A percentile compares a stretch with the other conserved stretches of the same genome.
These are phyloP conservation scores for Trypanosoma avium DNA, from an alignment of 208 protist genomes.

Conservation along the genomic window DNA sequence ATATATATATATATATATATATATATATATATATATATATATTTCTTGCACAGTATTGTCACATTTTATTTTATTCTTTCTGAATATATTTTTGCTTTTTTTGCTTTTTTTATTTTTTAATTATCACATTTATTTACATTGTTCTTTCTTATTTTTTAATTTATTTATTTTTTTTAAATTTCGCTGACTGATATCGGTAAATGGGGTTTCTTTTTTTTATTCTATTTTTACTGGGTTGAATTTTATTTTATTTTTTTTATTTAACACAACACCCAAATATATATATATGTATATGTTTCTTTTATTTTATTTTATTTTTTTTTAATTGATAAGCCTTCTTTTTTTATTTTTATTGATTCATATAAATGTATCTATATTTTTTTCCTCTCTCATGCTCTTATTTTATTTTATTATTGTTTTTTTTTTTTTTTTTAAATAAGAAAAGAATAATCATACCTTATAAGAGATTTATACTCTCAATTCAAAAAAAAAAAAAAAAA, in stretches of 20 bases:
- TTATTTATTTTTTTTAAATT: too few species aligned
- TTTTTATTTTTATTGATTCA: too few species aligned
- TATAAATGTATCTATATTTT: too few species aligned
- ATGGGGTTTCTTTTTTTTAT: too few species aligned
- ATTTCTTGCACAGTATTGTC: background rate
- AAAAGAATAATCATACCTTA: background rate
- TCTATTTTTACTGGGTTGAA: too few species aligned
- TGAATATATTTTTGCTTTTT: conserved; percentile 21
- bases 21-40: conserved; percentile 24
- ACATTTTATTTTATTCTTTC: conserved; percentile 14
- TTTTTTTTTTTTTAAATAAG: background rate
- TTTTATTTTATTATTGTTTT: background rate
- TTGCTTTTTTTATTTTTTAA: conserved; percentile 7
- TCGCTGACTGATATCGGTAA: too few species aligned
- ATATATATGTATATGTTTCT: too few species aligned
- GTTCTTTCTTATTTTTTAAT: conserved; percentile 9
- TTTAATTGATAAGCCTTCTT: background rate
- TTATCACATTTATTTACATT: background rate
- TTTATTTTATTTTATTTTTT: conserved; percentile 1
- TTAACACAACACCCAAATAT: too few species aligned
- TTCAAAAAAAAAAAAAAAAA: background rate
- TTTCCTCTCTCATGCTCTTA: background rate
- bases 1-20: conserved; percentile 1
- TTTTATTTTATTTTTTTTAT: conserved; percentile 16
- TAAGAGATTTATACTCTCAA: background rate